Conservation (phyloP, 1,139 yeast species). For the Kluyveromyces marxianus region DNA sequence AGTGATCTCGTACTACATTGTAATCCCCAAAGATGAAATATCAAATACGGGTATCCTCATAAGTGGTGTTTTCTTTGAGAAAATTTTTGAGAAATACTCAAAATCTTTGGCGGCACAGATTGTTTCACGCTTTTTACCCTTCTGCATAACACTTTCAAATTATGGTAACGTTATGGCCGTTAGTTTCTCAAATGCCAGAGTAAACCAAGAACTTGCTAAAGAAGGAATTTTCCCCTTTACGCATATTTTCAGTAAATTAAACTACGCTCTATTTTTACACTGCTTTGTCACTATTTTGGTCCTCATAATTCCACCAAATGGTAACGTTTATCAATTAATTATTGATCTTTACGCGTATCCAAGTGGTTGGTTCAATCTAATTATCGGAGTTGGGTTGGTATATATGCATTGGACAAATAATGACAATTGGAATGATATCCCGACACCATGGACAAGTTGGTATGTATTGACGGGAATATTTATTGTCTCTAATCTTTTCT, state of each 20-base stretch:
- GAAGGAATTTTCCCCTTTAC: constrained; percentile 58
- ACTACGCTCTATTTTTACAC: constrained; percentile 35
- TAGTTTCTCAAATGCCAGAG: constrained; percentile 59
- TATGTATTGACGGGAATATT: constrained; percentile 56
- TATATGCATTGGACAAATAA: constrained; percentile 45
- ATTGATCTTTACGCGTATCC: constrained; percentile 63
- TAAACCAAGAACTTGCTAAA: constrained; percentile 56
- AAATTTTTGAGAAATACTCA: constrained; percentile 48
- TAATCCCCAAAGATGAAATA: constrained; percentile 47
- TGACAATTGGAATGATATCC: constrained; percentile 47
- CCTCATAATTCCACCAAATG: constrained; percentile 52
- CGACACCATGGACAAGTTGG: constrained; percentile 52
- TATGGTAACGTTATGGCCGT: constrained; percentile 65
- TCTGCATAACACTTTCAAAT: constrained; percentile 6
- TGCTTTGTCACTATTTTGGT: constrained; percentile 37
- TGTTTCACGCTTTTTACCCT: constrained; percentile 4
- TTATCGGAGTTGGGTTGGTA: constrained; percentile 58
- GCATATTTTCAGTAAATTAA: constrained; percentile 38
- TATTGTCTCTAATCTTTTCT: constrained; percentile 54
- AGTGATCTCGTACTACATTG: constrained; percentile 50
- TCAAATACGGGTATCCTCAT: constrained; percentile 48
- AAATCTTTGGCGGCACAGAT: constrained; percentile 26
- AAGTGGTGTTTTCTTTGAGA: constrained; percentile 48
- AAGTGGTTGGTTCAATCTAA: constrained; percentile 53
- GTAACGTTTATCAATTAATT: constrained; percentile 63